Conservation (phyloP, 306 rosid species). For the Sophora flavescens region DNA sequence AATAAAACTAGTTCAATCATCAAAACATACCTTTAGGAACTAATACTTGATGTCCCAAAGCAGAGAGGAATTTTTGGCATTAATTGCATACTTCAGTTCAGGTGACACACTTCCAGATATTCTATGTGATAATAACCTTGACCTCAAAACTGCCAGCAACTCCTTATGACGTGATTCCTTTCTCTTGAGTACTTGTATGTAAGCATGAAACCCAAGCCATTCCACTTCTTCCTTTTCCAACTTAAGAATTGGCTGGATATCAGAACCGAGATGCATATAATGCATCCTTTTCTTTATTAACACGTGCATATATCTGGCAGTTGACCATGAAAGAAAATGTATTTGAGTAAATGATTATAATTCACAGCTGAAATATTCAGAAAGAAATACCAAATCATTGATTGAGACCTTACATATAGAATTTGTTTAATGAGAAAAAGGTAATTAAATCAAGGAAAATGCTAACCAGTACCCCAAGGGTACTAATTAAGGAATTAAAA, state of each 20-base stretch:
- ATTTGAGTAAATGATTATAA: constrained; percentile 13
- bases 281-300: constrained; percentile 76
- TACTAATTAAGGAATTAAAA: too few relatives aligned
- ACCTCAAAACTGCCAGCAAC: constrained; percentile 63
- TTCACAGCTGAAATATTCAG: constrained; percentile 11
- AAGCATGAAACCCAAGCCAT: constrained; percentile 91
- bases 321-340: constrained; percentile 39
- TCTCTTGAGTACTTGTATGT: constrained; percentile 65
- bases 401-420: neutral
- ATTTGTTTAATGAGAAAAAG: constrained; percentile 24
- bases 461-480: too few relatives aligned
- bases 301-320: constrained; percentile 67
- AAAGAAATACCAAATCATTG: constrained; percentile 28
- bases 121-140: constrained; percentile 52
- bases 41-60: constrained; percentile 83
- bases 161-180: constrained; percentile 73
- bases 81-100: constrained; percentile 67
- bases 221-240: constrained; percentile 72
- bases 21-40: constrained; percentile 48
- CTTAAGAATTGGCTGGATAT: constrained; percentile 59
- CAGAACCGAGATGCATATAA: constrained; percentile 44
- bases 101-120: constrained; percentile 53
- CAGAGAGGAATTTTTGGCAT: constrained; percentile 68
- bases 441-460: constrained; percentile 24
- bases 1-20: constrained; percentile 17